phyloP scores from a whole-genome alignment of 176 grass and related monocot species.

The Zoysia pacifica region DNA sequence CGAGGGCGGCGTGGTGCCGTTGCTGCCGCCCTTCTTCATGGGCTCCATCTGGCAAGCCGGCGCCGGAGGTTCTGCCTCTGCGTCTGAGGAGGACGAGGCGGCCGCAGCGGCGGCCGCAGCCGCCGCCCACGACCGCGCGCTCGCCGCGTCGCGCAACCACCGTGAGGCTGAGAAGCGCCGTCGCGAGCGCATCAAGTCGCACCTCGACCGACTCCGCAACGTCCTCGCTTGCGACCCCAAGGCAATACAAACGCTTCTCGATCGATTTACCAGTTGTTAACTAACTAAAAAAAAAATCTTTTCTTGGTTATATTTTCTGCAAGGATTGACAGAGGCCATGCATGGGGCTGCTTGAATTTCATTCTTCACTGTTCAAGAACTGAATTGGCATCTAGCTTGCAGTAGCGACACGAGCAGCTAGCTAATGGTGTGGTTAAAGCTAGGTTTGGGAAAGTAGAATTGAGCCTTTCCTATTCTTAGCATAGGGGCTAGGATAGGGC shows the following conservation, averaged over 20 bases:
- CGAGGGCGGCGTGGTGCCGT: slow-evolving; percentile 11
- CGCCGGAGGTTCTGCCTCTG: not conserved
- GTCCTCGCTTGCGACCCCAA: slow-evolving; percentile 96
- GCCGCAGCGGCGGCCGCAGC: not conserved
- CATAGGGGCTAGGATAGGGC: slow-evolving; percentile 36
- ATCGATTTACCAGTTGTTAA: not conserved
- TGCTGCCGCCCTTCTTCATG: slow-evolving; percentile 65
- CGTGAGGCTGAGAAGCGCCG: slow-evolving; percentile 93
- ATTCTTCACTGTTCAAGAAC: not conserved
- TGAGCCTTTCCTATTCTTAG: slow-evolving; percentile 33
- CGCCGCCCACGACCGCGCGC: slow-evolving; percentile 59
- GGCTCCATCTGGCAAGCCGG: slow-evolving; percentile 35
- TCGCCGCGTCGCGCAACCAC: slow-evolving; percentile 82
- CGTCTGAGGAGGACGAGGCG: slow-evolving; percentile 41
- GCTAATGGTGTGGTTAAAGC: slow-evolving; percentile 48
- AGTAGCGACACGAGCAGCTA: not conserved
- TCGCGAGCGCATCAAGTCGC: slow-evolving; percentile 95
- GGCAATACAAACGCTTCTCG: slow-evolving; percentile 42
- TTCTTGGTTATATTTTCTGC: not conserved
- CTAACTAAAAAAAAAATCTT: not conserved
- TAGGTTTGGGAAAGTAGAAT: slow-evolving; percentile 35
- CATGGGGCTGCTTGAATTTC: not conserved
- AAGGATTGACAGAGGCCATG: not conserved
- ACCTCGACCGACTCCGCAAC: slow-evolving; percentile 83
- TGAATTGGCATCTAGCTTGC: slow-evolving; percentile 31